Base-by-base conservation (phyloP, 306 rosid species). In the Rosa lucieae region DNA sequence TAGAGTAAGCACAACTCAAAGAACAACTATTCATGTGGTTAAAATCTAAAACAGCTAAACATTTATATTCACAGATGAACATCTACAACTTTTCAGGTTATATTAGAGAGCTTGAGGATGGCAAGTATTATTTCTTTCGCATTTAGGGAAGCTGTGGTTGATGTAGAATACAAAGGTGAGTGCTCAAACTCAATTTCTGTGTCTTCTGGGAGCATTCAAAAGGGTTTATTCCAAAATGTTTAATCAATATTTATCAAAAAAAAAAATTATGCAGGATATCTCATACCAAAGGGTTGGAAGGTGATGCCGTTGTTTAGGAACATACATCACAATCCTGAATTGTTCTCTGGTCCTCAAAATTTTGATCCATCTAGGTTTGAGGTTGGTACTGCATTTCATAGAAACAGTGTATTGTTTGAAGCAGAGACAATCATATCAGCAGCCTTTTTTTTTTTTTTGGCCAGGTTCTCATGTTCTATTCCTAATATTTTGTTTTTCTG, bases 231-330 rank as follows among this genome's bases (percentile, higher is more conserved):
- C 56, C 21, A 56, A 13, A 12, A 6, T 11, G 15, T 37, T 10
- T 53, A 21, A 8, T 6, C 18, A 73, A 59, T 12, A 15, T 2
- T 74, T 21, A 55, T 74, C 15, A 11, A 48, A 65, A 0, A 10
- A 35, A 32, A 68, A 0, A 37, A 70, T 55, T 63, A 62, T 86
- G 56, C 76, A 94, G 97, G 98, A 56, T 94, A 86, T 85, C 86
- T 92, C 47, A 94, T 94, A 67, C 98, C 98, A 53, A 94, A 94
- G 86, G 98, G 98, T 51, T 94, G 98, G 98, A 94, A 94, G 81
- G 98, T 91, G n/a, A 86, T 94, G 98, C 98, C 98, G 78, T 84
- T 94, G 61, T 94, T 94, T 77, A 84, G 98, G 87, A 92, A 86
- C 81, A 92, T 94, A 88, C 98, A 94, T 84, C 97, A 94, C 67